Evolutionary conservation across 2,329 filamentous ascomycete species (phyloP).

Genomic region (Pyrenophora seminiperda): DNA sequence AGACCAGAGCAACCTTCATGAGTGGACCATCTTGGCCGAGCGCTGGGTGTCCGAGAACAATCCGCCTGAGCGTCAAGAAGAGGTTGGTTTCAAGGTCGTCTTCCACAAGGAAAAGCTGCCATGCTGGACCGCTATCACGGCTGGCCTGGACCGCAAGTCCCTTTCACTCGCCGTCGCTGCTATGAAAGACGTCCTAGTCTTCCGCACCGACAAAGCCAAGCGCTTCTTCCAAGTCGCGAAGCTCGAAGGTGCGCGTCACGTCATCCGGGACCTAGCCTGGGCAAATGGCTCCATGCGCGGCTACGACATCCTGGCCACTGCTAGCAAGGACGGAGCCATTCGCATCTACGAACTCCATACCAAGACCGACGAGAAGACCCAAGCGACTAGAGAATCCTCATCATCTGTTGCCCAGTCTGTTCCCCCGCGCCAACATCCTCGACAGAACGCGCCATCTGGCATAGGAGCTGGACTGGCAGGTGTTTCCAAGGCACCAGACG

Average conservation of each 20-base stretch:
- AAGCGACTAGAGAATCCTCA: constrained; percentile 30
- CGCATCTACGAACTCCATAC: constrained; percentile 84
- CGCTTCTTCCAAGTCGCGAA: constrained; percentile 86
- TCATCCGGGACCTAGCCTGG: constrained; percentile 91
- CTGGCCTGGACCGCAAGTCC: constrained; percentile 79
- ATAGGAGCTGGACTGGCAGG: constrained; percentile 60
- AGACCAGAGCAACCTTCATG: constrained; percentile 77
- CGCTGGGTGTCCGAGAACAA: constrained; percentile 70
- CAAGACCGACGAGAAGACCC: constrained; percentile 51
- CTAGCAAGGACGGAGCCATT: constrained; percentile 88
- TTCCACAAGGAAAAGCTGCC: constrained; percentile 89
- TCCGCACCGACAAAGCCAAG: constrained; percentile 73
- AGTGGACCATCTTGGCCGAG: constrained; percentile 76
- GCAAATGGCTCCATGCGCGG: constrained; percentile 88
- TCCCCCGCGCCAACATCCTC: constrained; percentile 32
- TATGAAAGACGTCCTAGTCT: constrained; percentile 82
- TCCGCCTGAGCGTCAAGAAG: constrained; percentile 75
- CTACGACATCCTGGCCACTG: constrained; percentile 88
- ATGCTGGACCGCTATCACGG: constrained; percentile 75
- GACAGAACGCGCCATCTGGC: constrained; percentile 53
- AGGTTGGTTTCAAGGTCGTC: constrained; percentile 81
- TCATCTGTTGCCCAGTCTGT: constrained; percentile 17
- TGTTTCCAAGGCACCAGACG: constrained; percentile 49
- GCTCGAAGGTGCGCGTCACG: constrained; percentile 71
- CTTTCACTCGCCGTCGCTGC: constrained; percentile 83